A percentile compares a stretch with the other conserved stretches of the same genome.
Evolutionary conservation across 192 early-diverging fungal genomes (phyloP).

Genomic region (Coemansia reversa): DNA sequence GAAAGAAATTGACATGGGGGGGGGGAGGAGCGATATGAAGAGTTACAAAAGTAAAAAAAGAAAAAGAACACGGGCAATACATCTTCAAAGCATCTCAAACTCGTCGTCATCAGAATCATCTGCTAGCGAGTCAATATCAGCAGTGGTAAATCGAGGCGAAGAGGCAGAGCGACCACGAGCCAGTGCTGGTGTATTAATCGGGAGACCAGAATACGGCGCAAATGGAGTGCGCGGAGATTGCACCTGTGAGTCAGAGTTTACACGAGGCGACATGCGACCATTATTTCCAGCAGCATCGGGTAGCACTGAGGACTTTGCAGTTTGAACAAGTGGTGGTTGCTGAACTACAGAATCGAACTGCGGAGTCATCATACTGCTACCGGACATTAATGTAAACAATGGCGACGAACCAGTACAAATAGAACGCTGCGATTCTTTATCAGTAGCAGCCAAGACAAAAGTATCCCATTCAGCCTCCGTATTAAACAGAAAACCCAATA

Average conservation of each 20-base stretch:
- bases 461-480: conserved; percentile 52
- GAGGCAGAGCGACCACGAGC: conserved; percentile 44
- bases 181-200: conserved; percentile 23
- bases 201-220: conserved; percentile 5
- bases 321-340: conserved; percentile 18
- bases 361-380: conserved; percentile 53
- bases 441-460: conserved; percentile 48
- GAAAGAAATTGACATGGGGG: conserved; percentile 1
- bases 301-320: not conserved
- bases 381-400: conserved; percentile 52
- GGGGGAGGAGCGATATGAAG: not conserved
- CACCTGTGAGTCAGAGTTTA: conserved; percentile 42
- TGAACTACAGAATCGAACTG: conserved; percentile 40
- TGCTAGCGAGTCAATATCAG: conserved; percentile 17
- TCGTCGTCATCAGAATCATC: conserved; percentile 16
- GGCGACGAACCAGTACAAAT: conserved; percentile 55
- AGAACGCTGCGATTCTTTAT: conserved; percentile 53
- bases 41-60: not conserved
- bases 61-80: not conserved
- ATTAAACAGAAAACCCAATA: conserved; percentile 55
- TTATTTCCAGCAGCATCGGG: not conserved
- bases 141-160: conserved; percentile 40
- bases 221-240: conserved; percentile 33
- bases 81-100: conserved; percentile 32
- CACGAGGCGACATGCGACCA: conserved; percentile 51